phyloP scores from a whole-genome alignment of 208 protist genomes.

The Leishmania mexicana region DNA sequence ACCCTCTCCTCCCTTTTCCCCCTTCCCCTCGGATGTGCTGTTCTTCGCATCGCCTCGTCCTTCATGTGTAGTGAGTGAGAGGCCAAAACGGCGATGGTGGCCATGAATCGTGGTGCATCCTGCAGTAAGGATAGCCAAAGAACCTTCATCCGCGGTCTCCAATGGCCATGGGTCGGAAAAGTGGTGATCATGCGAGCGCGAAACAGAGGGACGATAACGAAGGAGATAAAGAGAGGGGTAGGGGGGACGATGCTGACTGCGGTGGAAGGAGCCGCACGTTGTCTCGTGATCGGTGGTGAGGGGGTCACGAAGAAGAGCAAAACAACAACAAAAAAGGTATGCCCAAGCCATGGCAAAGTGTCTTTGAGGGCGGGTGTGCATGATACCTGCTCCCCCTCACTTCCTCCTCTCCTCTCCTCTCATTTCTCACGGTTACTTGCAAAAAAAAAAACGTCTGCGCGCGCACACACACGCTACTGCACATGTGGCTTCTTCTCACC shows the following conservation, averaged over 20 bases:
- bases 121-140: background rate
- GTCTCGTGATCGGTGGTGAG: background rate
- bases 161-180: background rate
- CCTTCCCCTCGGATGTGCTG: background rate
- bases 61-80: background rate
- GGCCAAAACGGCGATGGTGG: background rate
- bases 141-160: background rate
- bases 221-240: background rate
- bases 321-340: background rate
- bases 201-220: background rate
- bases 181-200: too few relatives aligned
- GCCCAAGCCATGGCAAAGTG: background rate
- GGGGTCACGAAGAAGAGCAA: background rate
- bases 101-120: background rate
- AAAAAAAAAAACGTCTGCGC: background rate
- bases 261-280: background rate
- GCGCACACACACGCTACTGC: background rate
- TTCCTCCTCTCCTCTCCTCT: background rate
- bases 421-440: background rate
- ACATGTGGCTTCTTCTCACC: background rate
- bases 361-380: background rate
- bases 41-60: background rate
- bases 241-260: background rate
- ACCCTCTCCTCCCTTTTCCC: background rate
- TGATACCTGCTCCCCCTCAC: background rate